Percentiles rank a stretch among this genome's conserved stretches.
Evolutionary conservation across 129 eudicot species (phyloP).

Genomic region (Flaveria robusta): DNA sequence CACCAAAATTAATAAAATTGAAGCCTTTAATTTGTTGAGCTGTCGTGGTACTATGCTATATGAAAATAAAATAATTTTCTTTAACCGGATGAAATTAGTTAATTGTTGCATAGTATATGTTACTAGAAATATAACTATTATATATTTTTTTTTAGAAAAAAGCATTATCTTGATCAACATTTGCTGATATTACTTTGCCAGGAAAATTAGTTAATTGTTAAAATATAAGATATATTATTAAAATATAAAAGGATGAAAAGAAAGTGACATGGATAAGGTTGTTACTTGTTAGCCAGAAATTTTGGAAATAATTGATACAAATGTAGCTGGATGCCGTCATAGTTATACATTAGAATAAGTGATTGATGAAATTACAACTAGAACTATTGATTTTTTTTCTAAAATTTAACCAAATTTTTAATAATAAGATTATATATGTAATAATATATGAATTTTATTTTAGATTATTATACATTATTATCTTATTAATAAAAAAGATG

Average conservation of each 20-base stretch:
- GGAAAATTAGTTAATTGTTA: background rate
- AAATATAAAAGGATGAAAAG: background rate
- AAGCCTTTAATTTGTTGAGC: background rate
- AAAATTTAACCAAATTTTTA: background rate
- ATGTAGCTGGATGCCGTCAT: slow-evolving; percentile 25
- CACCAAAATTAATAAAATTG: too few species aligned
- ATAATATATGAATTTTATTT: background rate
- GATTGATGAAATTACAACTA: background rate
- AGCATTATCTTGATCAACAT: too few species aligned
- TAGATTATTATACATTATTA: too few species aligned
- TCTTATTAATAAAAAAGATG: background rate
- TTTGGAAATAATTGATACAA: slow-evolving; percentile 20
- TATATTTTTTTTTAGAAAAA: too few species aligned
- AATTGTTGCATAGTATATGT: too few species aligned
- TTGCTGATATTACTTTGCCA: too few species aligned
- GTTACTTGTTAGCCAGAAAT: slow-evolving; percentile 28
- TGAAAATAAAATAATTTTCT: too few species aligned
- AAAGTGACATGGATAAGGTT: slow-evolving; percentile 38
- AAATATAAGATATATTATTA: background rate
- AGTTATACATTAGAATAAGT: background rate
- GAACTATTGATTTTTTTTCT: background rate
- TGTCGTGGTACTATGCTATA: too few species aligned
- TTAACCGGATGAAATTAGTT: too few species aligned
- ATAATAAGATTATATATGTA: background rate
- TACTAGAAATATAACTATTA: too few species aligned